Conservation (phyloP, 2,329 filamentous ascomycete species). For the Aspergillus ustus region DNA sequence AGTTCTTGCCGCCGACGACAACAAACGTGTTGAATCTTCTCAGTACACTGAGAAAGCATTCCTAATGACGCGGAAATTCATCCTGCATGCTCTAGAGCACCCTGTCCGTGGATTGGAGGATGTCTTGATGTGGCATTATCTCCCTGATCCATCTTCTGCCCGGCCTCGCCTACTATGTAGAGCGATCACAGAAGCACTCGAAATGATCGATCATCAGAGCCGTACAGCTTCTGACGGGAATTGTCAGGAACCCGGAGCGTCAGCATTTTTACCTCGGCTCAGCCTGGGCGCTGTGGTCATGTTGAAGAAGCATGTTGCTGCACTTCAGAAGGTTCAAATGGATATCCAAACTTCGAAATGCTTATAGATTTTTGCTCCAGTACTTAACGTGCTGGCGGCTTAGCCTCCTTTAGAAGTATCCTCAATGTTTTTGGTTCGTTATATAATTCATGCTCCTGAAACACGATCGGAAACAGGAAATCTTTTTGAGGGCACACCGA, state of each 20-base stretch:
- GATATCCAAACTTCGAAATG: not conserved
- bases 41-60: conserved; percentile 61
- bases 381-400: not conserved
- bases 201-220: conserved; percentile 35
- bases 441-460: not conserved
- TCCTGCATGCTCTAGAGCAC: conserved; percentile 51
- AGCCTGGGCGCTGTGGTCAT: conserved; percentile 40
- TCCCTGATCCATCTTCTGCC: conserved; percentile 24
- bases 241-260: conserved; percentile 25
- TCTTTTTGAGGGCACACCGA: too few species aligned
- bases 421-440: not conserved
- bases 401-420: not conserved
- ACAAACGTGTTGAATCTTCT: conserved; percentile 51
- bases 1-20: conserved; percentile 51
- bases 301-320: conserved; percentile 33
- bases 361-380: not conserved
- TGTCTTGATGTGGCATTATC: conserved; percentile 60
- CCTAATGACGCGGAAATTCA: conserved; percentile 57
- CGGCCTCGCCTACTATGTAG: conserved; percentile 30
- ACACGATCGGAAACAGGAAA: too few species aligned
- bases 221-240: conserved; percentile 25
- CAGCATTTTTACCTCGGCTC: conserved; percentile 35
- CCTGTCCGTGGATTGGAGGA: conserved; percentile 53
- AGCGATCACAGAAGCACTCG: conserved; percentile 31
- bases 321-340: conserved; percentile 31